Conservation (phyloP, 768 basidiomycete species). For the Tremella mesenterica region DNA sequence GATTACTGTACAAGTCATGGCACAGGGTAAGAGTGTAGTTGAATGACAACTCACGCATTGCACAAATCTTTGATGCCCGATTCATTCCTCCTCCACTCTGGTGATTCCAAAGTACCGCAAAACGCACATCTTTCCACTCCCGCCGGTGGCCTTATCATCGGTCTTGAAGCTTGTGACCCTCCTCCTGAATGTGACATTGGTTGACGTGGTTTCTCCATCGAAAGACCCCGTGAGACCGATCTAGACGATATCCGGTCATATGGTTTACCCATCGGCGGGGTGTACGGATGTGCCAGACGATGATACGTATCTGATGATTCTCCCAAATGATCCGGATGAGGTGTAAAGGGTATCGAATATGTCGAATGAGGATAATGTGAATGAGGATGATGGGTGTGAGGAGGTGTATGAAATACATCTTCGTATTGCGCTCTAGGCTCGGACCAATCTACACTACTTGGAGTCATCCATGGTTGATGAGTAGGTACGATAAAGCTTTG, state of each 20-base stretch:
- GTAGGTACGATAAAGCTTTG: too few species aligned
- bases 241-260: not conserved
- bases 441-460: not conserved
- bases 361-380: not conserved
- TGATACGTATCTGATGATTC: too few species aligned
- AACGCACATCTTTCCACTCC: slow-evolving; percentile 34
- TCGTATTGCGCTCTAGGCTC: not conserved
- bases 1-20: too few species aligned
- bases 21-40: not conserved
- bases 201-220: not conserved
- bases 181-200: not conserved
- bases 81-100: slow-evolving; percentile 42
- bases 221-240: not conserved
- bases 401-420: not conserved
- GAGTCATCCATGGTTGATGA: too few species aligned
- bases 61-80: slow-evolving; percentile 42
- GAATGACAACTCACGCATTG: slow-evolving; percentile 38
- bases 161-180: slow-evolving; percentile 8
- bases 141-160: slow-evolving; percentile 39
- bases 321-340: not conserved
- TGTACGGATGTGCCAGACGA: too few species aligned
- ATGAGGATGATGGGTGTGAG: not conserved
- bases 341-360: too few species aligned
- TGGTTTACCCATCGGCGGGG: not conserved
- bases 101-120: slow-evolving; percentile 35